Evolutionary conservation across 2,329 filamentous ascomycete genomes (phyloP).

Genomic region (Septoria petroselini): DNA sequence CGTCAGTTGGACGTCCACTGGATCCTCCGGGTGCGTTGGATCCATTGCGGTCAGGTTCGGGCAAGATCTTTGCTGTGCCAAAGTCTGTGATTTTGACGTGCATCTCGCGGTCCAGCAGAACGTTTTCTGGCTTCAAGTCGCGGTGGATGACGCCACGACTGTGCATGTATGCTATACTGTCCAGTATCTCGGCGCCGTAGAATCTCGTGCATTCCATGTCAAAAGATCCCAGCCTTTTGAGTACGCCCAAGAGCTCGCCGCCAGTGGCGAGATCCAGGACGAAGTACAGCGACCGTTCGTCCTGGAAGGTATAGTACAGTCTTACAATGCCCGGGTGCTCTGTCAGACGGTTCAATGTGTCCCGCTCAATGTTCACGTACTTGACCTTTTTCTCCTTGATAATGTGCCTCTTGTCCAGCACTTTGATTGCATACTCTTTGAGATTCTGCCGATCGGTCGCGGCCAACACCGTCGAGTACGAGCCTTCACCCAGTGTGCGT

Average conservation of each 20-base stretch:
- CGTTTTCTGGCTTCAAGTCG: slow-evolving; percentile 95
- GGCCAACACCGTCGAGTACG: slow-evolving; percentile 92
- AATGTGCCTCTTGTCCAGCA: slow-evolving; percentile 96
- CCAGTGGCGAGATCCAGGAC: slow-evolving; percentile 90
- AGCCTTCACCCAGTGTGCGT: slow-evolving; percentile 85
- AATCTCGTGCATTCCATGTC: slow-evolving; percentile 92
- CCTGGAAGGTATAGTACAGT: slow-evolving; percentile 97
- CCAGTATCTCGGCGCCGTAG: slow-evolving; percentile 92
- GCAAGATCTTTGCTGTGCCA: slow-evolving; percentile 89
- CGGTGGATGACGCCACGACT: slow-evolving; percentile 92
- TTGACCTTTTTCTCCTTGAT: slow-evolving; percentile 99
- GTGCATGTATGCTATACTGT: slow-evolving; percentile 98
- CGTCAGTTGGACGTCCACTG: slow-evolving; percentile 53
- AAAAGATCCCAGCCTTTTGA: slow-evolving; percentile 93
- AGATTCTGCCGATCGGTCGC: slow-evolving; percentile 90
- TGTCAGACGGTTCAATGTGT: slow-evolving; percentile 91
- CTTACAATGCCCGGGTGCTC: slow-evolving; percentile 96
- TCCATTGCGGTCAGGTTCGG: slow-evolving; percentile 49
- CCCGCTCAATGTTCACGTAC: slow-evolving; percentile 99
- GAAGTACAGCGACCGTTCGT: slow-evolving; percentile 93
- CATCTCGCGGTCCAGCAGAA: slow-evolving; percentile 91
- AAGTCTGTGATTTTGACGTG: slow-evolving; percentile 99
- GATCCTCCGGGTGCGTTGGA: slow-evolving; percentile 29
- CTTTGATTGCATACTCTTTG: slow-evolving; percentile 97
- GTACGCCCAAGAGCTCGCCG: slow-evolving; percentile 83